Evolutionary conservation across 805 yeast species (phyloP).

Genomic region (Candida qinlingensis): DNA sequence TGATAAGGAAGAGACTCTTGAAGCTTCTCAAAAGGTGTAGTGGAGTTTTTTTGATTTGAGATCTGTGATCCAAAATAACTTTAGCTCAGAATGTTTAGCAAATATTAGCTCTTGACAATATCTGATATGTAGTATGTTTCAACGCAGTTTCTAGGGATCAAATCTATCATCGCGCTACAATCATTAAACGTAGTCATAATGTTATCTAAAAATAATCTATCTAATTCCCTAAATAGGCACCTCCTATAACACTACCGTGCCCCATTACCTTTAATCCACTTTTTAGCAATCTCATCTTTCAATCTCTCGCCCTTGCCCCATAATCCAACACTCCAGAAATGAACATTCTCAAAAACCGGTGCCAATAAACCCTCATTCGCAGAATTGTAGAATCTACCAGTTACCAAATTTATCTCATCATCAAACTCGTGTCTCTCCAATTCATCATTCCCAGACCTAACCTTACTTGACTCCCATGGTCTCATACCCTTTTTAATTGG

Average conservation of each 20-base stretch:
- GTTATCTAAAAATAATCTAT: too few species aligned
- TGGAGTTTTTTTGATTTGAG: too few species aligned
- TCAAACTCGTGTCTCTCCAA: slow-evolving; percentile 4
- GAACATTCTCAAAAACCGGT: slow-evolving; percentile 39
- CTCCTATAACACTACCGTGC: not conserved
- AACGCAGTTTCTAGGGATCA: too few species aligned
- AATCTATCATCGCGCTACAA: too few species aligned
- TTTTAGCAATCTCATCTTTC: slow-evolving; percentile 48
- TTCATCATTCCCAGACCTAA: slow-evolving; percentile 18
- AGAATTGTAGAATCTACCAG: slow-evolving; percentile 16
- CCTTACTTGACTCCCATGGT: slow-evolving; percentile 45
- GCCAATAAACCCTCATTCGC: slow-evolving; percentile 22
- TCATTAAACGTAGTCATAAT: too few species aligned
- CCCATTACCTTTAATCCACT: slow-evolving; percentile 46
- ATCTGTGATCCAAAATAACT: too few species aligned
- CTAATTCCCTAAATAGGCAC: too few species aligned
- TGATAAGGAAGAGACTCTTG: not conserved
- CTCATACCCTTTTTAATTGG: slow-evolving; percentile 48
- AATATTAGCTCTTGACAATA: too few species aligned
- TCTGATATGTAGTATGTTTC: too few species aligned
- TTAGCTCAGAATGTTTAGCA: too few species aligned
- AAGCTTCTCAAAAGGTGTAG: not conserved
- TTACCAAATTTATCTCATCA: slow-evolving; percentile 20
- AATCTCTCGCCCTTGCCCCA: slow-evolving; percentile 51
- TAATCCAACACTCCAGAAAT: slow-evolving; percentile 64